Evolutionary conservation across 1,284 basidiomycete genomes (phyloP), one percentile per base, ranked within the genome.

Genomic region (Heterobasidion parviporum): DNA sequence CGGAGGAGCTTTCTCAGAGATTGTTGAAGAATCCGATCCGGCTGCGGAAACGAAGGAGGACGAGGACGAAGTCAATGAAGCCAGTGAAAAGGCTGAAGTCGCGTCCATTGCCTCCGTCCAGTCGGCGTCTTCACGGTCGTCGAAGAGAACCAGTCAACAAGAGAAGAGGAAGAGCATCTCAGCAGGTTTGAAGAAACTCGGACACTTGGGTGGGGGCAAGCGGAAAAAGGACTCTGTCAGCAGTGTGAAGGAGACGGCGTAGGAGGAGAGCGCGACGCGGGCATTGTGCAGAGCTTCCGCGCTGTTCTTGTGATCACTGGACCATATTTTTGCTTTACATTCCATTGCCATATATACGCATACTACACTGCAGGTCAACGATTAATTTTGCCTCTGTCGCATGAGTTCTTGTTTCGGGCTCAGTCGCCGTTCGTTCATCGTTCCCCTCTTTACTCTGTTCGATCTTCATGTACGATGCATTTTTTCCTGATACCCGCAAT

Each of bases 191-290:
- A 87, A 82, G 70, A 80, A 79, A 64, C 65, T 84, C 49, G 75
- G 76, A 45, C 68, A 76, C 47, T 64, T 81, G 34, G 74, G 66
- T 41, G 70, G 59, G 48, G 63, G 71, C 54, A 74, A 70, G 62
- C 71, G 78, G 71, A 85, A 77, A 72, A 78, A 78, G 64, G 80
- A 79, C 63, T 79, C 81, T 33, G 68, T 66, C 56, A 71, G 74
- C 61, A 77, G 76, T 62, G 54, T 57, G 56, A 59, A 67, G 59
- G 64, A 59, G 33, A 26, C n/a, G 33, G 50, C 44, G 38, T 41
- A n/a, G 7, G 12, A 41, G 10, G 38, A 41, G 12, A 41, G 10
- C n/a, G 38, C 38, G 38, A 41, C 38, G 10, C n/a, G 38, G 38
- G n/a, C 38, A 26, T 26, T 52, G 48, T 36, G 41, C 12, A 44